Percentiles rank a stretch among this genome's conserved stretches.
phyloP scores from a whole-genome alignment of 179 eudicot genomes.

The Spinacia oleracea region DNA sequence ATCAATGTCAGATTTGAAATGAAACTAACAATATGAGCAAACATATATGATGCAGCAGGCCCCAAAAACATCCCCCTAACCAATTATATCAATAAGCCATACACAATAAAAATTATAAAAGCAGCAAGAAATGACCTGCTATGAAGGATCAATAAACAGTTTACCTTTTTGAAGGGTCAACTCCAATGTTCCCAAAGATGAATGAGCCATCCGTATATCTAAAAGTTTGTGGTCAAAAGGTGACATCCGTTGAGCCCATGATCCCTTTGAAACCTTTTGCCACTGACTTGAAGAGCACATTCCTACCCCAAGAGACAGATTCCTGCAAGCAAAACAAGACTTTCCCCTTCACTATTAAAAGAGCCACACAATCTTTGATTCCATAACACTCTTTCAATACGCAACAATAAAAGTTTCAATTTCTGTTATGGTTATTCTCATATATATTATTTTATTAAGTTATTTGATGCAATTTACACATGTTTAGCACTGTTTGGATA shows the following conservation, averaged over 20 bases:
- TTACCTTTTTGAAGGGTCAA: constrained; percentile 73
- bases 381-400: background rate
- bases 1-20: too few relatives aligned
- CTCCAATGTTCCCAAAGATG: constrained; percentile 50
- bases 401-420: background rate
- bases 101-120: background rate
- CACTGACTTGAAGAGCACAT: constrained; percentile 86
- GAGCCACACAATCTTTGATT: constrained; percentile 6
- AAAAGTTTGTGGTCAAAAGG: constrained; percentile 82
- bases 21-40: background rate
- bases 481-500: too few relatives aligned
- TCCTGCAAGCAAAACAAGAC: constrained; percentile 46
- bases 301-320: constrained; percentile 70
- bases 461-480: background rate
- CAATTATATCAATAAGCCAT: background rate
- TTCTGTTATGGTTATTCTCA: background rate
- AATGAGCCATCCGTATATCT: constrained; percentile 58
- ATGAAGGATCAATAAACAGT: constrained; percentile 15
- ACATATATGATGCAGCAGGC: background rate
- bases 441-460: background rate
- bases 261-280: constrained; percentile 67
- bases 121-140: constrained; percentile 6
- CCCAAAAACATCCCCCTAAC: background rate
- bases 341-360: background rate
- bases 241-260: constrained; percentile 78